These are phyloP conservation scores for Exophiala xenobiotica DNA, from an alignment of 2,329 filamentous ascomycete species.

Conservation along the genomic window DNA sequence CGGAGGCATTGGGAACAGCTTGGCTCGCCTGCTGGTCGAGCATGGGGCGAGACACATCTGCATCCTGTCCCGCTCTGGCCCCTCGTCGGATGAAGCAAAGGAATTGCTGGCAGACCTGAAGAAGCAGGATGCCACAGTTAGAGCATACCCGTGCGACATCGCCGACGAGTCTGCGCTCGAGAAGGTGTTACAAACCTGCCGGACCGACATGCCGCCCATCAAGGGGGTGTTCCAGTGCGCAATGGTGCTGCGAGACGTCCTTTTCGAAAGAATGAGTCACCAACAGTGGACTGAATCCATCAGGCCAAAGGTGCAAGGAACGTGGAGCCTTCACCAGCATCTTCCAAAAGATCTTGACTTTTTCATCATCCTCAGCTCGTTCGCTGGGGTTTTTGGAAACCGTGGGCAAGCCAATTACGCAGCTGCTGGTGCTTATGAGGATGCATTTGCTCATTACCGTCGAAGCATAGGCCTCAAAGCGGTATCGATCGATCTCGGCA, in stretches of 20 bases:
- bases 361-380: slow-evolving; percentile 45
- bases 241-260: slow-evolving; percentile 27
- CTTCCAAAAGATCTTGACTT: slow-evolving; percentile 41
- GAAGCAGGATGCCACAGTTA: too few relatives aligned
- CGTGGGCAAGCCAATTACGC: slow-evolving; percentile 39
- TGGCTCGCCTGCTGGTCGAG: slow-evolving; percentile 30
- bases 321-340: slow-evolving; percentile 29
- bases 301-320: slow-evolving; percentile 24
- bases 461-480: slow-evolving; percentile 23
- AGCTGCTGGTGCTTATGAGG: slow-evolving; percentile 40
- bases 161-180: too few relatives aligned
- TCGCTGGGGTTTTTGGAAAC: slow-evolving; percentile 37
- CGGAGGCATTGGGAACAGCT: slow-evolving; percentile 31
- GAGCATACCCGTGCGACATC: too few relatives aligned
- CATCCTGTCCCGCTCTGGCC: slow-evolving; percentile 35
- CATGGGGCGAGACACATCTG: slow-evolving; percentile 34
- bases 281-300: slow-evolving; percentile 13
- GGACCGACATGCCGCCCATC: background rate
- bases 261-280: slow-evolving; percentile 24
- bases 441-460: slow-evolving; percentile 34
- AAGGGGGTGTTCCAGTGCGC: slow-evolving; percentile 27
- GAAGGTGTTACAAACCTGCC: background rate
- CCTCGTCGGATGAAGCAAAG: background rate
- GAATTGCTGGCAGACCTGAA: background rate
- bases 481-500: slow-evolving; percentile 28